Base-by-base conservation (phyloP, 306 rosid species). In the Vigna trinervia region DNA sequence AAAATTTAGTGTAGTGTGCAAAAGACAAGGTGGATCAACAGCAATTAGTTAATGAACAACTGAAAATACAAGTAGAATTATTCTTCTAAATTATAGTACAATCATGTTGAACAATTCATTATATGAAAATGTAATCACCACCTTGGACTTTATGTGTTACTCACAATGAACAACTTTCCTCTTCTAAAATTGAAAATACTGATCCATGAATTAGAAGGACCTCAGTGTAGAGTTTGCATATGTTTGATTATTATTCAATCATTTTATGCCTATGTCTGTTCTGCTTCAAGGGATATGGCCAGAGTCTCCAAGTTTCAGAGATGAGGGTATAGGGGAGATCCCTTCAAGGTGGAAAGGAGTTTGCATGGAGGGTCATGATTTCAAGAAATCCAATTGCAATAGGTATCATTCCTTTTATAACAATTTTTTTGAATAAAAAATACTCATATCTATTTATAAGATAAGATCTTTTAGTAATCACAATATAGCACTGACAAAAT, bases 311-410 rank as follows among this genome's bases (percentile, higher is more conserved):
- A 90, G 97, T 80, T 94, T 94, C 80, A 82, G 65, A 38, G 98
- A 92, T 52, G 81, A 81, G 34, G 97, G 96, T 50, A 65, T 92
- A 75, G 92, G 92, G 17, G 81, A 88, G 67, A 84, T 94, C 72
- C 98, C 98, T 78, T 71, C 89, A 65, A 88, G 77, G 87, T 94
- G 98, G 98, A 94, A 85, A 84, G 97, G 98, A 77, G 71, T 83
- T 57, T 94, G 98, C 84, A 89, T 94, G 97, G 95, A 84, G 71
- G 96, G 90, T 11, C 81, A 73, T 38, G 95, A 90, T 88, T 92
- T 94, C 86, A 90, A 84, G 84, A 89, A 86, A 82, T 92, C 96
- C 47, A 76, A 87, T 58, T 94, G 98, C 75, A 94, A 94, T 79
- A 92, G 98, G 98, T 94, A 89, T 75, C 62, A 70, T 76, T n/a